A percentile compares a stretch with the other conserved stretches of the same genome.
phyloP scores from a whole-genome alignment of 2,329 filamentous ascomycete genomes.

The Mariannaea elegans region DNA sequence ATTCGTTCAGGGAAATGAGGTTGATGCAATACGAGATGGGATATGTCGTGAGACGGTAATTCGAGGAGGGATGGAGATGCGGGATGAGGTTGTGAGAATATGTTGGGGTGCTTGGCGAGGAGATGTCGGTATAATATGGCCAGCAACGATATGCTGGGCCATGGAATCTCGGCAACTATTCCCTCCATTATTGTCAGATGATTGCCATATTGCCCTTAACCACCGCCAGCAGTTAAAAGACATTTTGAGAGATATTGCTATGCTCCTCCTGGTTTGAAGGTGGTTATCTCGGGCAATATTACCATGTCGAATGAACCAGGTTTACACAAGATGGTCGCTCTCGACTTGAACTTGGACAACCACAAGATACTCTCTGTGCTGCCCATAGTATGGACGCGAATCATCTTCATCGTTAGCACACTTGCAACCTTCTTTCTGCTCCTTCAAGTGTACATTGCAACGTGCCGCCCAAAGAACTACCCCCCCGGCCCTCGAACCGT shows the following conservation, averaged over 20 bases:
- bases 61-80: not conserved
- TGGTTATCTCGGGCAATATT: not conserved
- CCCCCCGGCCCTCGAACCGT: slow-evolving; percentile 24
- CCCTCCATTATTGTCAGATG: too few species aligned
- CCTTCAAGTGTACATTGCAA: slow-evolving; percentile 8
- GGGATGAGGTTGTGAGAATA: not conserved
- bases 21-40: not conserved
- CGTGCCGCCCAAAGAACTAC: slow-evolving; percentile 21
- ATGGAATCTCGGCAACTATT: not conserved
- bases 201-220: too few species aligned
- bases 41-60: not conserved
- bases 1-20: not conserved
- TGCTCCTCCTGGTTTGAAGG: not conserved
- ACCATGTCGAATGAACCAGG: not conserved
- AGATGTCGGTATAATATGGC: not conserved
- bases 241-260: not conserved
- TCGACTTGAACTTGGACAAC: not conserved
- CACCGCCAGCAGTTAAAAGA: too few species aligned
- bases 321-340: not conserved
- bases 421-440: not conserved
- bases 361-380: not conserved
- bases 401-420: not conserved
- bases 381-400: not conserved
- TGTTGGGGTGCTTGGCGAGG: not conserved
- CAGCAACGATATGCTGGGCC: not conserved